These are phyloP conservation scores for Fusarium pseudonygamai DNA, from an alignment of 2,329 filamentous ascomycete species.

Conservation along the genomic window DNA sequence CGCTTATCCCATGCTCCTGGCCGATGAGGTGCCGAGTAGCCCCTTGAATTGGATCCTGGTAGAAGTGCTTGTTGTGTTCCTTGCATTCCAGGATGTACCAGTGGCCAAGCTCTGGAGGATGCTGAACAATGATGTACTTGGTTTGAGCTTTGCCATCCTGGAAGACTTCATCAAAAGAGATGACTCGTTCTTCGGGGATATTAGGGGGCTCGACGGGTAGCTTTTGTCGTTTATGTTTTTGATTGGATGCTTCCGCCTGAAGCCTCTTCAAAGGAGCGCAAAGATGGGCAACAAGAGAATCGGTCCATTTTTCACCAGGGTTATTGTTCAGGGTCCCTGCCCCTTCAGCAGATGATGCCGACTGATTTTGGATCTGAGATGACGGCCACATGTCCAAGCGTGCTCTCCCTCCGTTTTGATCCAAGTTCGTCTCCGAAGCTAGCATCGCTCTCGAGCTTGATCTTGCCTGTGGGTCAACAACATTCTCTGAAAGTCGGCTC, in stretches of 20 bases:
- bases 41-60: neutral
- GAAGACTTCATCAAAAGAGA: constrained; percentile 6
- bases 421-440: neutral
- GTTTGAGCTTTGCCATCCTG: constrained; percentile 1
- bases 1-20: accelerated
- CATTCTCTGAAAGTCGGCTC: accelerated
- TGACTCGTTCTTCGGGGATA: accelerated
- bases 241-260: accelerated
- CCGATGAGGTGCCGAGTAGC: neutral
- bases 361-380: accelerated
- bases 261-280: neutral
- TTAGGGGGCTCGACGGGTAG: accelerated
- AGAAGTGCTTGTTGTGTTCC: neutral
- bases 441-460: accelerated
- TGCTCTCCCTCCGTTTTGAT: accelerated
- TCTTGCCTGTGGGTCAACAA: accelerated
- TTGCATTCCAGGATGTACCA: constrained; percentile 25
- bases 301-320: accelerated
- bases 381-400: too few species aligned
- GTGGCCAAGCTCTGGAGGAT: neutral
- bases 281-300: neutral
- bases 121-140: neutral
- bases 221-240: neutral
- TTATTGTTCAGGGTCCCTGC: neutral
- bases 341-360: accelerated